Evolutionary conservation across 228 moss, liverwort and hornwort species (phyloP).

Genomic region (Sphagnum fallax): DNA sequence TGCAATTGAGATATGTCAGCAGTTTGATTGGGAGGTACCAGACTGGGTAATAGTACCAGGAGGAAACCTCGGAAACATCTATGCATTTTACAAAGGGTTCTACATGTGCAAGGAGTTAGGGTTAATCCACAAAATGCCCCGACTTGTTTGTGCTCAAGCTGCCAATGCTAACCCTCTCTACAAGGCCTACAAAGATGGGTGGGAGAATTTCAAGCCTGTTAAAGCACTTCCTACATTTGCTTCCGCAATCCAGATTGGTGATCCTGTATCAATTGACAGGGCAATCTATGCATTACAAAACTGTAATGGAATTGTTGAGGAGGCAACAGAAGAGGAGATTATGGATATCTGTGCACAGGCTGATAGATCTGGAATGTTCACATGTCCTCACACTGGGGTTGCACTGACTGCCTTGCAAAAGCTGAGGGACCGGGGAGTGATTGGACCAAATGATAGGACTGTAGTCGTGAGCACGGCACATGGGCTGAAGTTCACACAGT

Average conservation of each 20-base stretch:
- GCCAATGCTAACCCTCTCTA: slow-evolving; percentile 88
- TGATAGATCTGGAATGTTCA: slow-evolving; percentile 95
- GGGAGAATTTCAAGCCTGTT: slow-evolving; percentile 69
- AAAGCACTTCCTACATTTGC: slow-evolving; percentile 86
- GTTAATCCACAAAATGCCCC: slow-evolving; percentile 75
- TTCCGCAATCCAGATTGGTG: slow-evolving; percentile 95
- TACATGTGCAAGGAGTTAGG: slow-evolving; percentile 94
- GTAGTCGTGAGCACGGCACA: slow-evolving; percentile 97
- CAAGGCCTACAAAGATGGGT: slow-evolving; percentile 73
- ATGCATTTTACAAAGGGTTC: slow-evolving; percentile 97
- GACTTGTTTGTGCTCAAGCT: slow-evolving; percentile 92
- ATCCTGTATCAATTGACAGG: slow-evolving; percentile 92
- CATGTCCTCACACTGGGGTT: slow-evolving; percentile 97
- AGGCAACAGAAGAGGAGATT: slow-evolving; percentile 95
- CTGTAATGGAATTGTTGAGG: slow-evolving; percentile 88
- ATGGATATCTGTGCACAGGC: slow-evolving; percentile 83
- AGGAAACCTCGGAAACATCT: slow-evolving; percentile 93
- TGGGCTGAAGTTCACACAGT: slow-evolving; percentile 96
- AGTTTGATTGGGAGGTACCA: slow-evolving; percentile 97
- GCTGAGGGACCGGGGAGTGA: slow-evolving; percentile 63
- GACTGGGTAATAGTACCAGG: slow-evolving; percentile 99
- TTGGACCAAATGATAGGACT: slow-evolving; percentile 62
- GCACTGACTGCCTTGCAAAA: slow-evolving; percentile 81
- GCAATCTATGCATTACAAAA: slow-evolving; percentile 69
- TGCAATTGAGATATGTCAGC: slow-evolving; percentile 89